Base-by-base conservation (phyloP, 768 basidiomycete genomes). In the Harrya chromipes region DNA sequence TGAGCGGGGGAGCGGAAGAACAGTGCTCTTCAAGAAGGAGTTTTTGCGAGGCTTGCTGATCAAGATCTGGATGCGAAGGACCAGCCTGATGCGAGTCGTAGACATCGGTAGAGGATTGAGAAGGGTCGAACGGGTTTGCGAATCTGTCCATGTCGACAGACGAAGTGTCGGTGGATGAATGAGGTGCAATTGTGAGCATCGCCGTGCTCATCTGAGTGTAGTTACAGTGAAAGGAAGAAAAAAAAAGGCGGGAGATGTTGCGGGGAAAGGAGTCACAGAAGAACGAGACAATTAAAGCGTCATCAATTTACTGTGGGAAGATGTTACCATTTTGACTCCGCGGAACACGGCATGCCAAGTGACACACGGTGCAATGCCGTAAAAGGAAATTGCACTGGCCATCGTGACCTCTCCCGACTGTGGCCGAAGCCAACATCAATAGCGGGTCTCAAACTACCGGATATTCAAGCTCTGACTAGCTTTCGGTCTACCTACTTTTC, bases 1-100 rank as follows among this genome's bases (percentile, higher is more conserved):
- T 36, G 3, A 36, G 7, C 10, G 31, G 21, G 16, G 51, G 0
- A 24, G 26, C 13, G 2, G 50, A 36, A 10, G 50, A 14, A 40
- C 5, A 8, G 33, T 33, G 23, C 16, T 53, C 53, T 36, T 56
- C 38, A 7, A 43, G 31, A 3, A 58, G 35, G 16, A 65, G 21
- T 26, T 37, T 57, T 14, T 54, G 60, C 0, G 65, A 62, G 2
- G 34, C 10, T 23, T 61, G 57, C 6, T 68, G 68, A 53, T 63
- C 59, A 52, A 61, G 67, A 63, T 67, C 66, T 53, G 65, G 43
- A 2, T 2, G 24, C 24, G 57, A 56, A 31, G 54, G 27, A 26
- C 43, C 52, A 14, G 21, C 19, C 0, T 42, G 42, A 4, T 48
- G 38, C 1, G 19, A 4, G 19, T 50, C 45, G 1, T 26, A 35